Evolutionary conservation across 2,329 filamentous ascomycete species (phyloP).

Genomic region (Penicillium verrucosum): DNA sequence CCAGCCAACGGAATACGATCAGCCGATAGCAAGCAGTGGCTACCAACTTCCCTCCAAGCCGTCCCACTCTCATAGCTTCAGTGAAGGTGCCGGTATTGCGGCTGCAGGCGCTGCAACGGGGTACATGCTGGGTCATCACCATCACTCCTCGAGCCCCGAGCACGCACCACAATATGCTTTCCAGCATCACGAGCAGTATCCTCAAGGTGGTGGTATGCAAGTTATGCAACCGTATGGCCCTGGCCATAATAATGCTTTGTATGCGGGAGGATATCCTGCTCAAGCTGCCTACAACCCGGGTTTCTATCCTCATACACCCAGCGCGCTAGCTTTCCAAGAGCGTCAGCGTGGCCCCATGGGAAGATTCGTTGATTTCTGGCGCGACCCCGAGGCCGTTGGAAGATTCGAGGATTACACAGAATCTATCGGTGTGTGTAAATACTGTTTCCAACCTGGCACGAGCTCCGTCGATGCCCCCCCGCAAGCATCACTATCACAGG

Average conservation of each 20-base stretch:
- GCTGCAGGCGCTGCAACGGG: conserved; percentile 43
- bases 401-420: conserved; percentile 67
- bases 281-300: conserved; percentile 32
- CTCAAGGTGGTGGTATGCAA: conserved; percentile 15
- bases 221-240: conserved; percentile 5
- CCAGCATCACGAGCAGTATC: conserved; percentile 29
- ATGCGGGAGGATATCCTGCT: conserved; percentile 41
- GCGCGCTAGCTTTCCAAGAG: conserved; percentile 48
- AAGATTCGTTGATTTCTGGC: conserved; percentile 59
- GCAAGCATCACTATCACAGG: conserved; percentile 56
- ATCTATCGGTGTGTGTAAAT: conserved; percentile 62
- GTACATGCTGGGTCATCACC: conserved; percentile 39
- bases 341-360: conserved; percentile 56
- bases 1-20: background rate
- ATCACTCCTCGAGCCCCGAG: conserved; percentile 30
- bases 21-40: conserved; percentile 13
- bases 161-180: conserved; percentile 32
- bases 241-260: conserved; percentile 41
- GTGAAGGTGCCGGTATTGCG: conserved; percentile 36
- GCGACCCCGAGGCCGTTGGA: conserved; percentile 61
- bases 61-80: conserved; percentile 32
- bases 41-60: conserved; percentile 21
- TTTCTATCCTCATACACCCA: conserved; percentile 32
- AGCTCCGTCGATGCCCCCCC: conserved; percentile 57
- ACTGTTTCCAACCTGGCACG: conserved; percentile 62